Conservation (phyloP, 2,329 filamentous ascomycete species). For the Clarireedia paspali region DNA sequence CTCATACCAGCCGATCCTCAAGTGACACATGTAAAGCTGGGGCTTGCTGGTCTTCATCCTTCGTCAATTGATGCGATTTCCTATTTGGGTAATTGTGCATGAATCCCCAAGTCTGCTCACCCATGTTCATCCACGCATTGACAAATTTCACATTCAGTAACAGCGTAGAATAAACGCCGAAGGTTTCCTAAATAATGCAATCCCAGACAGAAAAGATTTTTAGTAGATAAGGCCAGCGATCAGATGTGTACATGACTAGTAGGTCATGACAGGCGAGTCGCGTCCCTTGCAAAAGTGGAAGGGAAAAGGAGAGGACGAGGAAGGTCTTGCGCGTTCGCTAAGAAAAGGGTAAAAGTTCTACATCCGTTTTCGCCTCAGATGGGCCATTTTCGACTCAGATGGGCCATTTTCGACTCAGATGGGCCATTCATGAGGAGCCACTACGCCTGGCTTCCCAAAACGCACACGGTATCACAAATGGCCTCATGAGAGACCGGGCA, state of each 20-base stretch:
- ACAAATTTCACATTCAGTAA: slow-evolving; percentile 1
- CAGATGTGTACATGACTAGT: no score
- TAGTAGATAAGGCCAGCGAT: background rate
- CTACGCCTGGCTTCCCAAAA: no score
- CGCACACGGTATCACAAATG: no score
- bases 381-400: background rate
- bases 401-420: background rate
- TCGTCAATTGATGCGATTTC: slow-evolving; percentile 1
- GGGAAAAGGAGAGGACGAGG: background rate
- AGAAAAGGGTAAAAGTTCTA: background rate
- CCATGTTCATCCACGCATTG: slow-evolving; percentile 5
- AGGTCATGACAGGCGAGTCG: no score
- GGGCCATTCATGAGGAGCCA: background rate
- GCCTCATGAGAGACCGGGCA: no score
- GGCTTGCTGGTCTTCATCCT: background rate
- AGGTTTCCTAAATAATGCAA: background rate
- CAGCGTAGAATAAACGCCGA: background rate
- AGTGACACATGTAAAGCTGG: background rate
- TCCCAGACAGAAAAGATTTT: background rate
- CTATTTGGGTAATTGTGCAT: background rate
- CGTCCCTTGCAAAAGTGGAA: no score
- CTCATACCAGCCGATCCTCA: background rate
- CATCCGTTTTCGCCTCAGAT: background rate
- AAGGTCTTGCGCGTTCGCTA: background rate
- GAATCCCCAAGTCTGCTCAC: background rate